phyloP scores from a whole-genome alignment of 305 asterid genomes.

The Coffea humblotiana region DNA sequence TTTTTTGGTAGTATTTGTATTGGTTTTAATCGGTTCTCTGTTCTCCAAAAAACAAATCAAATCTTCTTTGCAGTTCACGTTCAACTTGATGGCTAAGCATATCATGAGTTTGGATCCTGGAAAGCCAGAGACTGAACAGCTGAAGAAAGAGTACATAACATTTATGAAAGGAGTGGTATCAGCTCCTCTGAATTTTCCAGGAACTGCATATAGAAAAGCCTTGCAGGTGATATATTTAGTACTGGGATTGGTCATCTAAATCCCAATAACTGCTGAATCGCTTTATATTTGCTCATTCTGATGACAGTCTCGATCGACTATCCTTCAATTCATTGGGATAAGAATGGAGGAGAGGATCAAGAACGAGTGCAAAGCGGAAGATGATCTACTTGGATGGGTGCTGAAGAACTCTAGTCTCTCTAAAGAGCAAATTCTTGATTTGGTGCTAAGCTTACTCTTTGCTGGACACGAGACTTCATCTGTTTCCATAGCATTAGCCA shows the following conservation, averaged over 20 bases:
- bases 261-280: not conserved
- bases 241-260: not conserved
- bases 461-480: constrained; percentile 97
- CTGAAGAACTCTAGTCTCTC: constrained; percentile 67
- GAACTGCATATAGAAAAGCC: constrained; percentile 84
- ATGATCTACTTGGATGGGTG: constrained; percentile 87
- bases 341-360: constrained; percentile 69
- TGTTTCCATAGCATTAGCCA: constrained; percentile 75
- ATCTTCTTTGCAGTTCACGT: constrained; percentile 62
- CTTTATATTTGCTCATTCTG: not conserved
- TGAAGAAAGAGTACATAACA: constrained; percentile 79
- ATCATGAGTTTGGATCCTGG: constrained; percentile 91
- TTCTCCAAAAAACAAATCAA: not conserved
- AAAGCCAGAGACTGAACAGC: constrained; percentile 62
- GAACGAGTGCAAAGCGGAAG: constrained; percentile 36
- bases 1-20: not conserved
- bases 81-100: constrained; percentile 86
- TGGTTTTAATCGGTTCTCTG: not conserved
- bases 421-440: constrained; percentile 79
- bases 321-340: constrained; percentile 62
- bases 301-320: constrained; percentile 70
- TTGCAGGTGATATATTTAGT: constrained; percentile 41
- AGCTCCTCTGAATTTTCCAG: constrained; percentile 84
- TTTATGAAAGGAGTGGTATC: constrained; percentile 95
- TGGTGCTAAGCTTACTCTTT: constrained; percentile 73